phyloP scores from a whole-genome alignment of 2,329 filamentous ascomycete genomes.

The Penicillium sp. region DNA sequence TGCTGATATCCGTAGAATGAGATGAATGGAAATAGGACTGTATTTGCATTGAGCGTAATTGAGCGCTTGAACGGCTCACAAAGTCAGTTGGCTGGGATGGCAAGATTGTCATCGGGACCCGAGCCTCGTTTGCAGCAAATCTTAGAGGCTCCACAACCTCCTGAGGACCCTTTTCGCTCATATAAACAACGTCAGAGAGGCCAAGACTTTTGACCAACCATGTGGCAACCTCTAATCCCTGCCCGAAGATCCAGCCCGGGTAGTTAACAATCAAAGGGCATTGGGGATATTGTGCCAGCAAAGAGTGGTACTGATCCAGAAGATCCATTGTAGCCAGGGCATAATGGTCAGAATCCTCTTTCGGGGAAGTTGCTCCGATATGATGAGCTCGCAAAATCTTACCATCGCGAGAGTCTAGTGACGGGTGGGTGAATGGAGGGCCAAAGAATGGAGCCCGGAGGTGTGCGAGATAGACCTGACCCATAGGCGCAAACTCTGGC shows the following conservation, averaged over 20 bases:
- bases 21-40: conserved; percentile 61
- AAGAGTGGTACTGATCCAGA: conserved; percentile 47
- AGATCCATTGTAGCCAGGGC: conserved; percentile 54
- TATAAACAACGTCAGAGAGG: conserved; percentile 54
- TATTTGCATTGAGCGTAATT: conserved; percentile 59
- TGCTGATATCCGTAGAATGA: conserved; percentile 25
- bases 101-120: conserved; percentile 46
- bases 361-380: conserved; percentile 54
- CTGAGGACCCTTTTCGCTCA: conserved; percentile 51
- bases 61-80: conserved; percentile 49
- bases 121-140: conserved; percentile 37
- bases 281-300: conserved; percentile 41
- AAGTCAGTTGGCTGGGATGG: conserved; percentile 47
- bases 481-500: conserved; percentile 60
- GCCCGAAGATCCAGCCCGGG: conserved; percentile 56
- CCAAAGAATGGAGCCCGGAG: conserved; percentile 54
- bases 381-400: conserved; percentile 53
- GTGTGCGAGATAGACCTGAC: conserved; percentile 58
- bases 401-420: conserved; percentile 33
- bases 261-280: conserved; percentile 59
- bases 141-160: conserved; percentile 45
- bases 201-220: conserved; percentile 48
- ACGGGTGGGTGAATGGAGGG: conserved; percentile 57
- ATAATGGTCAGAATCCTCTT: conserved; percentile 60
- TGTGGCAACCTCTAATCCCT: conserved; percentile 51